These are phyloP conservation scores for Sclerotinia minor DNA, from an alignment of 2,329 filamentous ascomycete genomes.

Conservation along the genomic window DNA sequence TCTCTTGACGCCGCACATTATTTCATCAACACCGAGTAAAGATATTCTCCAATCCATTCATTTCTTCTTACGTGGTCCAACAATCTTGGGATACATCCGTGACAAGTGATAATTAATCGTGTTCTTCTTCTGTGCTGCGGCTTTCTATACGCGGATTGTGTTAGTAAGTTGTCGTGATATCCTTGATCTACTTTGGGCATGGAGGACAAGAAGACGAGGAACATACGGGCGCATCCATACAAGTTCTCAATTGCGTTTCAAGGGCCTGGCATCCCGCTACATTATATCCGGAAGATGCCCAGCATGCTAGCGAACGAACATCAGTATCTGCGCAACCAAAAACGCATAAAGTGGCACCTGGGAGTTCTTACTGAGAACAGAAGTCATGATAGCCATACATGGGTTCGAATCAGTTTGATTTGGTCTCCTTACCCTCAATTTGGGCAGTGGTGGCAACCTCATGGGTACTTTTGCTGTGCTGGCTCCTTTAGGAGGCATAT, in stretches of 20 bases:
- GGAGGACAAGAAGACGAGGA: background rate
- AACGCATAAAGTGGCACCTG: conserved; percentile 18
- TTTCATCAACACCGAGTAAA: background rate
- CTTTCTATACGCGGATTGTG: conserved; percentile 49
- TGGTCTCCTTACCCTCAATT: conserved; percentile 64
- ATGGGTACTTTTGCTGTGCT: conserved; percentile 40
- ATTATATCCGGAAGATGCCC: conserved; percentile 76
- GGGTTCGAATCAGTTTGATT: conserved; percentile 63
- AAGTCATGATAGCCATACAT: conserved; percentile 65
- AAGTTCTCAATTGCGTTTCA: conserved; percentile 61
- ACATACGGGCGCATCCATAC: conserved; percentile 80
- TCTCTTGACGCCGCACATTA: background rate
- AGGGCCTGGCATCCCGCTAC: conserved; percentile 58
- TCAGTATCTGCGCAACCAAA: background rate
- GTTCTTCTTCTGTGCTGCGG: conserved; percentile 62
- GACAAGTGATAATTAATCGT: conserved; percentile 90
- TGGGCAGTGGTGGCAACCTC: conserved; percentile 57
- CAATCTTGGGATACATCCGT: conserved; percentile 72
- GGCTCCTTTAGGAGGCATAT: conserved; percentile 42
- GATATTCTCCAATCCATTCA: conserved; percentile 35
- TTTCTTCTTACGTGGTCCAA: conserved; percentile 68
- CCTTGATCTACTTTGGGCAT: background rate
- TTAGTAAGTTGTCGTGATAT: background rate
- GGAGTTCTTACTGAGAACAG: conserved; percentile 59
- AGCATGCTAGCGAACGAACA: conserved; percentile 62